phyloP scores from a whole-genome alignment of 495 filamentous ascomycete genomes.

The Penicillium argentinense region DNA sequence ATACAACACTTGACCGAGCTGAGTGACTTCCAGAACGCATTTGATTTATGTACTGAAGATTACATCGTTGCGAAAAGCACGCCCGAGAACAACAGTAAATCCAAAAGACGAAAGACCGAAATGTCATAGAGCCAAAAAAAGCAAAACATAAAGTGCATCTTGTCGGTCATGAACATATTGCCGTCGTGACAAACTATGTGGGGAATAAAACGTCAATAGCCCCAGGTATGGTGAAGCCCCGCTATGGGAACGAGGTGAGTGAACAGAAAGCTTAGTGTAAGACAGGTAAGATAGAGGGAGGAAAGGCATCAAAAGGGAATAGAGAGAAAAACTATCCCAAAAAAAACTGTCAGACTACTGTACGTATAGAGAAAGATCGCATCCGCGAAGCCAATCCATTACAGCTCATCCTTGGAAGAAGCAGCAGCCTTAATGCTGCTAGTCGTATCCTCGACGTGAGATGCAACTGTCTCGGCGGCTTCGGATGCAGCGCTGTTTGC shows the following conservation, averaged over 20 bases:
- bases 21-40: not conserved
- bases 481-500: slow-evolving; percentile 36
- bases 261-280: slow-evolving; percentile 2
- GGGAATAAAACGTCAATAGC: slow-evolving; percentile 37
- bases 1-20: too few relatives aligned
- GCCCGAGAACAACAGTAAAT: slow-evolving; percentile 1
- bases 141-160: slow-evolving; percentile 20
- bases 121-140: slow-evolving; percentile 9
- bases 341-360: slow-evolving; percentile 9
- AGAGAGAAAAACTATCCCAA: slow-evolving; percentile 6
- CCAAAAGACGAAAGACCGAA: not conserved
- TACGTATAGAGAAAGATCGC: too few relatives aligned
- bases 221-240: slow-evolving; percentile 12
- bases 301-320: not conserved
- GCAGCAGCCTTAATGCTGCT: slow-evolving; percentile 30
- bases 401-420: slow-evolving; percentile 59
- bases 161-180: slow-evolving; percentile 26
- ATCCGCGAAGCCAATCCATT: slow-evolving; percentile 10
- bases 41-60: slow-evolving; percentile 13
- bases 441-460: slow-evolving; percentile 46
- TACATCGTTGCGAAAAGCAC: slow-evolving; percentile 9
- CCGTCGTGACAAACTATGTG: slow-evolving; percentile 41
- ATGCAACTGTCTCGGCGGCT: slow-evolving; percentile 42
- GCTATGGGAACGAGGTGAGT: slow-evolving; percentile 7
- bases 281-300: not conserved